Conservation (phyloP, 2,329 filamentous ascomycete species). For the Alternaria incomplexa region DNA sequence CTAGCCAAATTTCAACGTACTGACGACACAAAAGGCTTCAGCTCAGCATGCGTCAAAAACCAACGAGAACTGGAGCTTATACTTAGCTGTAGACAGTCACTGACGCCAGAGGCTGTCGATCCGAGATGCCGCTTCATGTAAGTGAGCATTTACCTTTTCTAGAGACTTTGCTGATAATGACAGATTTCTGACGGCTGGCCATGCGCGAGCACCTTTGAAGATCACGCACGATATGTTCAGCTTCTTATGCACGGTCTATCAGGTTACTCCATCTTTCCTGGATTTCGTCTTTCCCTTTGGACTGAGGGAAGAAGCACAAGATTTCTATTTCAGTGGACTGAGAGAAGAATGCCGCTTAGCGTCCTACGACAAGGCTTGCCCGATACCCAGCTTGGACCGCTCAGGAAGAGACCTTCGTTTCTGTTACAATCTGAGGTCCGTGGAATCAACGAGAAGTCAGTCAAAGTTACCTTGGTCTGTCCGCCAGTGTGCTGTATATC, state of each 20-base stretch:
- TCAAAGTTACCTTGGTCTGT: slow-evolving; percentile 48
- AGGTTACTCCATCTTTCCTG: slow-evolving; percentile 45
- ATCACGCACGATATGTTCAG: slow-evolving; percentile 25
- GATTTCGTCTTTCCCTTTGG: slow-evolving; percentile 51
- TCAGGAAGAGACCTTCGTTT: slow-evolving; percentile 47
- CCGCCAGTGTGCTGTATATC: slow-evolving; percentile 47
- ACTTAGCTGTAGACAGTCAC: neutral
- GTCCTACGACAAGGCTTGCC: neutral
- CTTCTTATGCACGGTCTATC: slow-evolving; percentile 34
- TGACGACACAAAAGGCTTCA: neutral
- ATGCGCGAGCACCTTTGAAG: slow-evolving; percentile 20
- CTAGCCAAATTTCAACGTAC: neutral
- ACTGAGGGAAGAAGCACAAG: slow-evolving; percentile 33
- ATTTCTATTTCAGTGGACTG: slow-evolving; percentile 49
- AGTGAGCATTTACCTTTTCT: neutral
- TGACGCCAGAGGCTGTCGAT: slow-evolving; percentile 3
- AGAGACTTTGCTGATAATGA: neutral
- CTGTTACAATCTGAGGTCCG: slow-evolving; percentile 51
- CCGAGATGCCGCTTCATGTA: slow-evolving; percentile 24
- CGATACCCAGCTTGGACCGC: slow-evolving; percentile 39
- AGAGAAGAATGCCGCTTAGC: slow-evolving; percentile 33
- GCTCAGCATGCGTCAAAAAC: neutral
- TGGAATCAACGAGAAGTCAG: slow-evolving; percentile 29
- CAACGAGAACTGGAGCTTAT: neutral
- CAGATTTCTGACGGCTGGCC: slow-evolving; percentile 25